These are phyloP conservation scores for Nannochloris sp. DNA, from an alignment of 139 green algal genomes.

Conservation along the genomic window DNA sequence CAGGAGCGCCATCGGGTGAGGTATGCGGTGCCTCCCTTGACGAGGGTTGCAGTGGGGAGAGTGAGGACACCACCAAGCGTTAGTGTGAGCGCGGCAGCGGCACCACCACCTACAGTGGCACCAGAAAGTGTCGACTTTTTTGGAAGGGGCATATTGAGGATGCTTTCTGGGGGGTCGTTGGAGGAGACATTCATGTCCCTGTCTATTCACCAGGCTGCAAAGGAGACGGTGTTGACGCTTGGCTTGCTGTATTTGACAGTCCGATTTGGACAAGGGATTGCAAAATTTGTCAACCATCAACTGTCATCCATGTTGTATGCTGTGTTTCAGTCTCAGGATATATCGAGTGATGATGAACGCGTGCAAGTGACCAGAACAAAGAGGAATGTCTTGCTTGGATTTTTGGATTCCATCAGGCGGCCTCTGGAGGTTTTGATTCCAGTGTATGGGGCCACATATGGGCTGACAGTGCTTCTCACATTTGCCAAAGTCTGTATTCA, in stretches of 20 bases:
- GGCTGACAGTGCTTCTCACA: neutral
- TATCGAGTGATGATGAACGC: no score
- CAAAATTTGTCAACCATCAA: no score
- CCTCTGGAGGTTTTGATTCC: neutral
- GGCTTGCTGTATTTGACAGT: neutral
- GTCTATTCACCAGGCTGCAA: neutral
- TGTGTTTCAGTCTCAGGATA: no score
- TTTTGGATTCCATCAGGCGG: neutral
- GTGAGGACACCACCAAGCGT: no score
- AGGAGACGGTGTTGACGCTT: neutral
- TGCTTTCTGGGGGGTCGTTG: neutral
- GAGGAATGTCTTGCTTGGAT: neutral
- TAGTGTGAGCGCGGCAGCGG: neutral
- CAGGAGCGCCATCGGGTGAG: no score
- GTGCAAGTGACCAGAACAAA: no score
- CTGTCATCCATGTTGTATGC: no score
- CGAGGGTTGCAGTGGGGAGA: no score
- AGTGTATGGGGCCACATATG: neutral
- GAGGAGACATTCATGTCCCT: neutral
- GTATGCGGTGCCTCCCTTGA: no score
- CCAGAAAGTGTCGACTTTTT: neutral
- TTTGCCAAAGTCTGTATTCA: neutral
- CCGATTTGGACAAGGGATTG: no score
- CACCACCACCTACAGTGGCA: neutral
- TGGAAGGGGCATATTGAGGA: neutral